Conservation (phyloP, 2,329 filamentous ascomycete genomes). For the Neurospora sp. region DNA sequence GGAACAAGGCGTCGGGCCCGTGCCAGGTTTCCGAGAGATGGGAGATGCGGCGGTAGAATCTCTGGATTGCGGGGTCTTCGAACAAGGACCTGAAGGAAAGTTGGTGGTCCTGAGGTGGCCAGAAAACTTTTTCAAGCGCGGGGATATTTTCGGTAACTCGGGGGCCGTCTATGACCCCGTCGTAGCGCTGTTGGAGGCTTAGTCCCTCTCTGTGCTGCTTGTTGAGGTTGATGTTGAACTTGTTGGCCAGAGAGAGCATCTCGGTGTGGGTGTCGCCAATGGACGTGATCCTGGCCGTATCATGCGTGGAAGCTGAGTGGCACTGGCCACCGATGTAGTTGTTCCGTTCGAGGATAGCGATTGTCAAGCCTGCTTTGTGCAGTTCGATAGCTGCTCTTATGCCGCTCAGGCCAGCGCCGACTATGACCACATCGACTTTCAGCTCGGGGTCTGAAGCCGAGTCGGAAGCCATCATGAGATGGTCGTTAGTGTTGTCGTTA, state of each 20-base stretch:
- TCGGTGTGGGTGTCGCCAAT: conserved; percentile 45
- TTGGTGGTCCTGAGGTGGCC: not conserved
- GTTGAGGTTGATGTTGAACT: conserved; percentile 33
- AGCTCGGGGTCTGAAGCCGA: not conserved
- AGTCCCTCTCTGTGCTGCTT: conserved; percentile 29
- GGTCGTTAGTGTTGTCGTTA: not conserved
- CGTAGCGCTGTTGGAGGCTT: not conserved
- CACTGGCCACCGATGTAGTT: conserved; percentile 43
- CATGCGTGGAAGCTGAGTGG: conserved; percentile 21
- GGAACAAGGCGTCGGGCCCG: not conserved
- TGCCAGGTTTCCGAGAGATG: not conserved
- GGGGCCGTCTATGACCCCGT: not conserved
- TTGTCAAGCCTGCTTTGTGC: conserved; percentile 15
- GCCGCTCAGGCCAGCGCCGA: conserved; percentile 10
- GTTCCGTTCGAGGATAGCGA: conserved; percentile 38
- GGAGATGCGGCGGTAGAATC: not conserved
- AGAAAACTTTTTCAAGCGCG: not conserved
- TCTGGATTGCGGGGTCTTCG: not conserved
- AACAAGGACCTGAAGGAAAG: not conserved
- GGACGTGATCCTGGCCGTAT: conserved; percentile 31
- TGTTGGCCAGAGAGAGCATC: conserved; percentile 30
- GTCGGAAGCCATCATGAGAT: not conserved
- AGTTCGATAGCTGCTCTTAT: conserved; percentile 8
- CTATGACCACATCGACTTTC: conserved; percentile 5
- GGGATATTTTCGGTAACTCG: not conserved